phyloP scores from a whole-genome alignment of 1,139 yeast genomes.

The Diutina pseudorugosa region DNA sequence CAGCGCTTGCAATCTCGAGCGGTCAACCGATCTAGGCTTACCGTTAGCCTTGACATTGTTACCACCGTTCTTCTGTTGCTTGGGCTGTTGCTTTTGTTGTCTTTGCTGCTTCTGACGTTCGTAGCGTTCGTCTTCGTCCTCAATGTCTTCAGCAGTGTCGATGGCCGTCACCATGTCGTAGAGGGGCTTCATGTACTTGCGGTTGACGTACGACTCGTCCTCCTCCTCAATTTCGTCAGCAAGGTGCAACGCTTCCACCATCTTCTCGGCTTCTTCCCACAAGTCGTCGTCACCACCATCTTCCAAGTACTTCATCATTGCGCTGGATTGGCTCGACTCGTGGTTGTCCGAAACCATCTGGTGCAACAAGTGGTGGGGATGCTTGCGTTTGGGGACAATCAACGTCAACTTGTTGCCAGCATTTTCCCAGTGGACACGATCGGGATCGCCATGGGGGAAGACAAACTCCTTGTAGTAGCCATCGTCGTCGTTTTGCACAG shows the following conservation, averaged over 20 bases:
- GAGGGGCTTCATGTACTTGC: not conserved
- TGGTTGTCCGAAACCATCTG: not conserved
- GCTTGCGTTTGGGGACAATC: not conserved
- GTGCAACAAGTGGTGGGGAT: constrained; percentile 1
- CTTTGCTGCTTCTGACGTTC: not conserved
- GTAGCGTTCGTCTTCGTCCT: not conserved
- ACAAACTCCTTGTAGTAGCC: constrained; percentile 1
- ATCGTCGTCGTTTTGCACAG: not conserved
- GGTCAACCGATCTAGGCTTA: not conserved
- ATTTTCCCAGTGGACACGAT: not conserved
- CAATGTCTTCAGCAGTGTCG: not conserved
- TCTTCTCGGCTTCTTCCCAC: constrained; percentile 1
- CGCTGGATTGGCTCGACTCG: not conserved
- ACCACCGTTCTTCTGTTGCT: not conserved
- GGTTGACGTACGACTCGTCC: not conserved
- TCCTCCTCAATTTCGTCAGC: not conserved
- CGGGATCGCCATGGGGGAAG: constrained; percentile 2
- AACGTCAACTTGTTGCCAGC: not conserved
- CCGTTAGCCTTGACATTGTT: not conserved
- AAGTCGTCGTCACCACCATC: not conserved
- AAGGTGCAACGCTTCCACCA: not conserved
- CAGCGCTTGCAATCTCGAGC: not conserved
- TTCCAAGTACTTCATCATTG: not conserved
- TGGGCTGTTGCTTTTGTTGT: not conserved
- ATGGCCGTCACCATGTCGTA: not conserved